phyloP scores from a whole-genome alignment of 257 asterid species.

The Primulina eburnea region DNA sequence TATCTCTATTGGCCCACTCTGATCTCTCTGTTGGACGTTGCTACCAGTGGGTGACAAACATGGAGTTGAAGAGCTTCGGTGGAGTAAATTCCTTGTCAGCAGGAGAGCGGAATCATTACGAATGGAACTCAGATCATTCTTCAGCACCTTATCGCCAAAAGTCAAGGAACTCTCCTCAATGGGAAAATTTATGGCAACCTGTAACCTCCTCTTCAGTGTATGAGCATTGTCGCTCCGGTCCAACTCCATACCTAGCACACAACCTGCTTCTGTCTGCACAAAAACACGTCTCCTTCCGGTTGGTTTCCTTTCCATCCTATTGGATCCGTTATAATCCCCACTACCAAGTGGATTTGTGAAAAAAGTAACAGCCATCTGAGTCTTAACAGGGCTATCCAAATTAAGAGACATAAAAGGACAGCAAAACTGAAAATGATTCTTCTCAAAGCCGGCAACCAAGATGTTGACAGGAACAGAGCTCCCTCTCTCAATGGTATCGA shows the following conservation, averaged over 20 bases:
- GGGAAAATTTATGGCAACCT: slow-evolving; percentile 75
- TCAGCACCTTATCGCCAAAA: slow-evolving; percentile 78
- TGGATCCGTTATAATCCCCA: slow-evolving; percentile 66
- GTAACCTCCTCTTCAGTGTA: slow-evolving; percentile 87
- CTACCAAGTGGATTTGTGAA: slow-evolving; percentile 61
- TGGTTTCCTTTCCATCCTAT: slow-evolving; percentile 59
- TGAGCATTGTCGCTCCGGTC: slow-evolving; percentile 85
- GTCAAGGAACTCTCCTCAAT: slow-evolving; percentile 89
- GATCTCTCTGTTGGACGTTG: slow-evolving; percentile 77
- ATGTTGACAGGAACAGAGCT: slow-evolving; percentile 50
- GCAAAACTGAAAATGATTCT: slow-evolving; percentile 23
- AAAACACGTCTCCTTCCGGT: slow-evolving; percentile 76
- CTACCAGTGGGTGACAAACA: slow-evolving; percentile 92
- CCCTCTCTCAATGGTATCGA: slow-evolving; percentile 41
- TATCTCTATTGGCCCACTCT: slow-evolving; percentile 80
- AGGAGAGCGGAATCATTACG: slow-evolving; percentile 85
- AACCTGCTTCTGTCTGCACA: slow-evolving; percentile 88
- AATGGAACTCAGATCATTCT: slow-evolving; percentile 83
- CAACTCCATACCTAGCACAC: slow-evolving; percentile 92
- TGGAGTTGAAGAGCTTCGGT: slow-evolving; percentile 94
- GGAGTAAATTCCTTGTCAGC: slow-evolving; percentile 72
- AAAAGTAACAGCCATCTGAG: slow-evolving; percentile 94
- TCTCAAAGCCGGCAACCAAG: slow-evolving; percentile 58
- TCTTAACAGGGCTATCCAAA: slow-evolving; percentile 83
- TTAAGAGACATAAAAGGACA: slow-evolving; percentile 70